phyloP scores from a whole-genome alignment of 2,329 filamentous ascomycete species.

The Plectosphaerella plurivora region DNA sequence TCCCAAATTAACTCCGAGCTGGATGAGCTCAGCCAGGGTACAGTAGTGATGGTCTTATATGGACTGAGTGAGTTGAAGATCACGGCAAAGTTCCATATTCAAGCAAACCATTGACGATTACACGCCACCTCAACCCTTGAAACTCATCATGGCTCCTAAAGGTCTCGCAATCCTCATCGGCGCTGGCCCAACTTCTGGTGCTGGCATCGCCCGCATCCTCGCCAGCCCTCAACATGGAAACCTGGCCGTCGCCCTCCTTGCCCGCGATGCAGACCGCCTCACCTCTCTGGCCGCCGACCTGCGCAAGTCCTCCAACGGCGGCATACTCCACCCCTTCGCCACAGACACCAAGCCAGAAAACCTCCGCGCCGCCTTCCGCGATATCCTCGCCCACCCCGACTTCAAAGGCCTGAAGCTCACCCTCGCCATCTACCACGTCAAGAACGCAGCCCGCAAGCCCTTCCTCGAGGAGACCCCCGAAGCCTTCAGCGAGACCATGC shows the following conservation, averaged over 20 bases:
- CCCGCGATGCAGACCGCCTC: slow-evolving; percentile 41
- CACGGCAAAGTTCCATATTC: no score
- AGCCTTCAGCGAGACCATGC: slow-evolving; percentile 40
- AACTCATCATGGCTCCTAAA: slow-evolving; percentile 33
- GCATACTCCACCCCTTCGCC: slow-evolving; percentile 45
- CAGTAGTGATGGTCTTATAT: no score
- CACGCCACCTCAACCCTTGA: neutral
- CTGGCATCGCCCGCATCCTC: slow-evolving; percentile 52
- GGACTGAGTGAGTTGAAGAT: no score
- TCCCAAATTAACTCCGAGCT: no score
- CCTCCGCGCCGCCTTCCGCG: slow-evolving; percentile 41
- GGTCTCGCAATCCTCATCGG: slow-evolving; percentile 48
- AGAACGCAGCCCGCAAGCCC: slow-evolving; percentile 48
- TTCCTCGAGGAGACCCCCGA: slow-evolving; percentile 51
- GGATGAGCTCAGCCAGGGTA: neutral
- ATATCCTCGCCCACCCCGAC: slow-evolving; percentile 41
- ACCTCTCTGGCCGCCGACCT: slow-evolving; percentile 35
- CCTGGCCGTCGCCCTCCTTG: slow-evolving; percentile 49
- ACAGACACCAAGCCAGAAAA: slow-evolving; percentile 43
- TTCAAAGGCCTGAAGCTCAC: slow-evolving; percentile 45
- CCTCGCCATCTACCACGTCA: slow-evolving; percentile 52
- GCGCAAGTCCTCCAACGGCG: slow-evolving; percentile 31
- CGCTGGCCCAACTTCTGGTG: slow-evolving; percentile 44
- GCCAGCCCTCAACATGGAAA: slow-evolving; percentile 46
- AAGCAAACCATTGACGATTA: no score